Evolutionary conservation across 768 basidiomycete species (phyloP).

Genomic region (Thelephora ganbajun): DNA sequence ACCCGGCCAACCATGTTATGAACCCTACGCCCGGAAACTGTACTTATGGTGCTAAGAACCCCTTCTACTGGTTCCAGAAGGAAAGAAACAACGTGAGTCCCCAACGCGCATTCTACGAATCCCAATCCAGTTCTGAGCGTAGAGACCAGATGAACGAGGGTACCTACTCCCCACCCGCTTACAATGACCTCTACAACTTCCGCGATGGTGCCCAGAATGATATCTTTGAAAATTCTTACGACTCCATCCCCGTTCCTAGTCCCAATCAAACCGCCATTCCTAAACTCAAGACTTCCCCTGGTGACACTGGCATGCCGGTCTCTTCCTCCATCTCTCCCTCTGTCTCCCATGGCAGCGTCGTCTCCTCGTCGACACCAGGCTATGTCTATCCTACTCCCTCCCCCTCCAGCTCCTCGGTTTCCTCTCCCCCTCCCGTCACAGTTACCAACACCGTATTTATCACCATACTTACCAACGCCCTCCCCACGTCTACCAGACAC

Average conservation of each 20-base stretch:
- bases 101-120: background rate
- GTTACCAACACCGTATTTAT: background rate
- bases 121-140: background rate
- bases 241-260: conserved; percentile 12
- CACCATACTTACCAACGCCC: background rate
- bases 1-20: conserved; percentile 30
- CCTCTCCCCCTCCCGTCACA: background rate
- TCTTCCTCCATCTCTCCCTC: background rate
- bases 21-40: conserved; percentile 42
- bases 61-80: conserved; percentile 55
- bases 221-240: conserved; percentile 52
- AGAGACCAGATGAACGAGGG: conserved; percentile 48
- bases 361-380: background rate
- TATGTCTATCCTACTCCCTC: background rate
- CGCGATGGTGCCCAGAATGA: conserved; percentile 58
- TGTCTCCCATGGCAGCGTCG: background rate
- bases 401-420: background rate
- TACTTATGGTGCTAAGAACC: conserved; percentile 59
- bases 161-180: conserved; percentile 44
- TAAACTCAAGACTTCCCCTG: conserved; percentile 3
- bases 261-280: conserved; percentile 15
- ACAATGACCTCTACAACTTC: conserved; percentile 61
- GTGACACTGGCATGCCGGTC: background rate
- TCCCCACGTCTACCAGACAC: background rate
- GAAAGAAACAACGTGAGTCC: conserved; percentile 46